Base-by-base conservation (phyloP, 495 filamentous ascomycete species). In the Astrocystis sublimbata region DNA sequence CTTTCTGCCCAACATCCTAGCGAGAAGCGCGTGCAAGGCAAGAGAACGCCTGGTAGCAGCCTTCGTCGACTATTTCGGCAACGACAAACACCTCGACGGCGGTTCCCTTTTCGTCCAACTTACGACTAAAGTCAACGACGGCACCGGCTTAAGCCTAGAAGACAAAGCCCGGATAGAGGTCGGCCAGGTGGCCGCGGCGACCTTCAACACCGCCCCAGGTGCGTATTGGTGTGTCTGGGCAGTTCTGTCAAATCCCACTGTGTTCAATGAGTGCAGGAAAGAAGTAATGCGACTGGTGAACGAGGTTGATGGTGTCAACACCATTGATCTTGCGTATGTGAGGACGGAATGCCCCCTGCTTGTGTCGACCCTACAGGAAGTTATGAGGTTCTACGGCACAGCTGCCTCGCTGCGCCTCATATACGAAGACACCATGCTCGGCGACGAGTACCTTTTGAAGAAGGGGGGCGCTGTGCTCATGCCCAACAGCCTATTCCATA, bases 381-480 rank as follows among this genome's bases (percentile, higher is more conserved):
- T 60, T 1, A 46, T 65, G n/a, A 56, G 66, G 8, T 46, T 64
- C 17, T 36, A 43, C 23, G 51, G 51, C 51, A 54, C 51, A 9
- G 54, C 47, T 24, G 45, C 56, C 28, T 54, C 69, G 3, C 26
- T 55, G 26, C 64, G 68, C 4, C 17, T 54, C 2, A 59, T 73
- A 17, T 42, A 55, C 36, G 59, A 68, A 45, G 70, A 73, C 26
- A 67, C 61, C 0, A 21, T 67, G 2, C 47, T 73, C 4, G 66
- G 67, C 40, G 64, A 45, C 46, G 26, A 64, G 19, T 70, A 71
- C 26, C 64, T 71, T 1, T 57, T 73, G 10, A 69, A 68, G 35
- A 69, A 63, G 52, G 69, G 64, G 9, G 49, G 47, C 38, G 41
- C 59, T 12, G 31, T 69, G 3, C 33, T 55, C 4, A 63, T 73